Base-by-base conservation (phyloP, 129 eudicot species). In the Kitagawia praeruptora region DNA sequence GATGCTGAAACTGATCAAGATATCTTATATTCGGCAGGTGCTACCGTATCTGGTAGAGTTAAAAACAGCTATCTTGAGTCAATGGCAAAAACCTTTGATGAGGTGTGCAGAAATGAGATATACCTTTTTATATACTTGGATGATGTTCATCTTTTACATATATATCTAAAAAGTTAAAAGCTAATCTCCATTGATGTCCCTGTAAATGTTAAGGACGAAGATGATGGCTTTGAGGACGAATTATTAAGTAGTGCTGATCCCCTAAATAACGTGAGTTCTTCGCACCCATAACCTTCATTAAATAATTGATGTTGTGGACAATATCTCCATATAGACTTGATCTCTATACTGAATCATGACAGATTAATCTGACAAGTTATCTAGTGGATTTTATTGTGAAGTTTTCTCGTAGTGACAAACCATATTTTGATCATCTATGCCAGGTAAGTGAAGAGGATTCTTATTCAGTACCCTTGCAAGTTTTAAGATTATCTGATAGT, bases 71-170 rank as follows among this genome's bases (percentile, higher is more conserved):
- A 89, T 75, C 90, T 95, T 54, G 96, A 91, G 83, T 89, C 96
- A 75, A 85, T 95, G 96, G 97, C 97, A 69, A 92, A 90, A 75
- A 89, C 92, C 28, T 90, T 92, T 46, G 83, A 88, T 47, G 97
- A 88, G 92, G 93, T 94, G 64, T 54, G 77, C 48, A 13, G 46
- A 46, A 40, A 46, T 23, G 12, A 54, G 37, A 47, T 18, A 47
- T 6, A 31, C 72, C 80, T 46, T 25, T 23, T 48, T 39, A 27
- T 37, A 0, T 25, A 34, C 23, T 72, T 34, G 46, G 54, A 77
- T 27, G 18, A 54, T 64, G 0, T 75, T 25, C 58, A 5, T 80
- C 25, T 15, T 76, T 71, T 28, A 34, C 2, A 1, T 31, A 7
- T 34, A 21, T 16, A 38, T 34, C 0, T 31, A 2, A 45, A 69